These are phyloP conservation scores for Sporothrix sp. DNA, from an alignment of 2,329 filamentous ascomycete genomes.

Conservation along the genomic window DNA sequence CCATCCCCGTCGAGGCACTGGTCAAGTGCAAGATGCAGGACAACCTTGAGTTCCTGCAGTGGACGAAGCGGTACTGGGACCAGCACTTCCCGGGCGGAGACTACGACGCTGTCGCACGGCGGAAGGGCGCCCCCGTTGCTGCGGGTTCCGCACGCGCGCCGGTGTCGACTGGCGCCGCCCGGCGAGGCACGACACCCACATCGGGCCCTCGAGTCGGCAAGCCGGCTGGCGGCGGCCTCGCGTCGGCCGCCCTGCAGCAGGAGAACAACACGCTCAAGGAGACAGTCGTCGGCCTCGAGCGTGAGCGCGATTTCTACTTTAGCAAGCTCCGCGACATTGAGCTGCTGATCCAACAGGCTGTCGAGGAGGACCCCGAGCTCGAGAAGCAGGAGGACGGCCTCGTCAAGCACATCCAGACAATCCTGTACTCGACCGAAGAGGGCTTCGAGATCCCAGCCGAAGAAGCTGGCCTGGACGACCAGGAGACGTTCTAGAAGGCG, in stretches of 20 bases:
- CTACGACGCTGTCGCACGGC: slow-evolving; percentile 79
- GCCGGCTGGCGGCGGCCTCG: slow-evolving; percentile 38
- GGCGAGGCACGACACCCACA: slow-evolving; percentile 54
- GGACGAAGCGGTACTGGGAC: slow-evolving; percentile 95
- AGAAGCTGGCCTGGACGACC: slow-evolving; percentile 56
- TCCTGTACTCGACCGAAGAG: slow-evolving; percentile 93
- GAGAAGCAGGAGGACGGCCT: slow-evolving; percentile 90
- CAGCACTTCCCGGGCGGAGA: slow-evolving; percentile 96
- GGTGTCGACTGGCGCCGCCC: slow-evolving; percentile 38
- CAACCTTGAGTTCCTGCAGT: slow-evolving; percentile 97
- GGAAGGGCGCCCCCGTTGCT: slow-evolving; percentile 54
- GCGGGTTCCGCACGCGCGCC: slow-evolving; percentile 36
- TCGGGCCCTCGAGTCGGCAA: slow-evolving; percentile 39
- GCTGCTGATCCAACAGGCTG: slow-evolving; percentile 81
- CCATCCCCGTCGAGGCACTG: slow-evolving; percentile 77
- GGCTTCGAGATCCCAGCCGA: slow-evolving; percentile 85
- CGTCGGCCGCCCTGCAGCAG: slow-evolving; percentile 62
- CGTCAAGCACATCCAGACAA: slow-evolving; percentile 91
- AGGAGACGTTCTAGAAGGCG: slow-evolving; percentile 60
- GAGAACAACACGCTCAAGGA: slow-evolving; percentile 89
- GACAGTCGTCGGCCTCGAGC: slow-evolving; percentile 86
- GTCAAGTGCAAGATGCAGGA: slow-evolving; percentile 99
- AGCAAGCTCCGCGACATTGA: slow-evolving; percentile 97
- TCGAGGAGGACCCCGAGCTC: slow-evolving; percentile 84
- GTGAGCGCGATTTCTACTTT: slow-evolving; percentile 98